Evolutionary conservation across 305 asterid species (phyloP).

Genomic region (Solanum chacoense): DNA sequence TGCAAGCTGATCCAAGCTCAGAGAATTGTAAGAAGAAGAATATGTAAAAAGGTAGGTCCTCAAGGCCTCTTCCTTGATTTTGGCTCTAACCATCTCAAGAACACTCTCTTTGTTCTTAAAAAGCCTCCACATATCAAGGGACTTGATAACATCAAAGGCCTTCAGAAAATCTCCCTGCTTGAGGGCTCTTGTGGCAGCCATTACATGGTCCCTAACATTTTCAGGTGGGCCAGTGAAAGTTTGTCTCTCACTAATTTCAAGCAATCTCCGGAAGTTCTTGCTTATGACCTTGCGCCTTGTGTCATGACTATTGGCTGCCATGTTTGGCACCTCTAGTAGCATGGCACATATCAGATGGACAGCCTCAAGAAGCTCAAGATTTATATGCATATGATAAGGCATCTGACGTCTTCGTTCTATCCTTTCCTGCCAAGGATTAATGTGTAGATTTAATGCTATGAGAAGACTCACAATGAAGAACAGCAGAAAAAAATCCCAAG

Average conservation of each 20-base stretch:
- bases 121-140: slow-evolving; percentile 85
- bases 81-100: slow-evolving; percentile 69
- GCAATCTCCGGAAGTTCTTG: slow-evolving; percentile 73
- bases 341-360: slow-evolving; percentile 87
- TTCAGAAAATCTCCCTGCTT: slow-evolving; percentile 64
- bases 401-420: slow-evolving; percentile 90
- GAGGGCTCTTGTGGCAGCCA: slow-evolving; percentile 91
- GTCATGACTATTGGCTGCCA: slow-evolving; percentile 86
- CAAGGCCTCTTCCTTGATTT: slow-evolving; percentile 90
- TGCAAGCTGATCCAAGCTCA: slow-evolving; percentile 69
- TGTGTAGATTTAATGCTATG: background rate
- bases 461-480: background rate
- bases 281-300: slow-evolving; percentile 75
- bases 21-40: slow-evolving; percentile 56
- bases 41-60: slow-evolving; percentile 81
- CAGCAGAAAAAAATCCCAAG: background rate
- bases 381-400: slow-evolving; percentile 99
- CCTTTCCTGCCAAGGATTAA: slow-evolving; percentile 43
- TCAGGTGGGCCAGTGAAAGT: slow-evolving; percentile 92
- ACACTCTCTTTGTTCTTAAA: slow-evolving; percentile 51
- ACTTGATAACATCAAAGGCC: slow-evolving; percentile 49
- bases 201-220: slow-evolving; percentile 90
- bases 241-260: slow-evolving; percentile 74
- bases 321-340: slow-evolving; percentile 94
- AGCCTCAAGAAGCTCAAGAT: slow-evolving; percentile 93